These are phyloP conservation scores for Lentinus tigrinus DNA, from an alignment of 768 basidiomycete species.

Conservation along the genomic window DNA sequence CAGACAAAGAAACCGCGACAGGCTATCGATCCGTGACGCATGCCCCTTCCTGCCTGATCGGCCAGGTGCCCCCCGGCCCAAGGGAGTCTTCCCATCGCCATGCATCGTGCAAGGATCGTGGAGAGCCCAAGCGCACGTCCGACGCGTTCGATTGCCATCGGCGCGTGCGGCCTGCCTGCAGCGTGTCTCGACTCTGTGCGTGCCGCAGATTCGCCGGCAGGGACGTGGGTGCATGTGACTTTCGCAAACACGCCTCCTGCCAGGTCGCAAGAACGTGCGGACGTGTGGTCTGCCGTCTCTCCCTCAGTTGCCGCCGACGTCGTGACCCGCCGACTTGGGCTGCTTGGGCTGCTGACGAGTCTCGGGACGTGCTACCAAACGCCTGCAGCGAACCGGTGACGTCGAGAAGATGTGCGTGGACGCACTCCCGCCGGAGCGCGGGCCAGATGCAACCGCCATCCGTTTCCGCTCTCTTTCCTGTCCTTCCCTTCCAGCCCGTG, in stretches of 20 bases:
- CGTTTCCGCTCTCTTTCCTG: not conserved
- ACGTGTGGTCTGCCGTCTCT: too few species aligned
- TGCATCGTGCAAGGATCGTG: not conserved
- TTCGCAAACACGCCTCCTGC: not conserved
- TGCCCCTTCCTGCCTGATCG: constrained; percentile 7
- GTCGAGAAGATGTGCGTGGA: not conserved
- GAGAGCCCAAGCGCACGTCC: not conserved
- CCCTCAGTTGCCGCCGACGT: not conserved
- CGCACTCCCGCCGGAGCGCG: not conserved
- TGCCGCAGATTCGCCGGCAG: not conserved
- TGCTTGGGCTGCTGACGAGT: not conserved
- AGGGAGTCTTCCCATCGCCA: constrained; percentile 17
- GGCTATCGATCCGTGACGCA: not conserved
- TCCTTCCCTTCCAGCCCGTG: too few species aligned
- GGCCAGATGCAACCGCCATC: not conserved
- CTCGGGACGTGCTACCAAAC: not conserved
- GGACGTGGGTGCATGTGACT: not conserved
- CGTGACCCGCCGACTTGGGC: not conserved
- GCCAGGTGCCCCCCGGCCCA: constrained; percentile 6
- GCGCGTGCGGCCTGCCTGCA: not conserved
- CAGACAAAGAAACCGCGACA: not conserved
- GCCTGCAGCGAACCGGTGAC: not conserved
- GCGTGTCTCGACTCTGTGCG: not conserved
- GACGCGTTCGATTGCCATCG: not conserved
- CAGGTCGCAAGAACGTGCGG: too few species aligned